These are phyloP conservation scores for Apiospora arundinis DNA, from an alignment of 2,329 filamentous ascomycete species.

Conservation along the genomic window DNA sequence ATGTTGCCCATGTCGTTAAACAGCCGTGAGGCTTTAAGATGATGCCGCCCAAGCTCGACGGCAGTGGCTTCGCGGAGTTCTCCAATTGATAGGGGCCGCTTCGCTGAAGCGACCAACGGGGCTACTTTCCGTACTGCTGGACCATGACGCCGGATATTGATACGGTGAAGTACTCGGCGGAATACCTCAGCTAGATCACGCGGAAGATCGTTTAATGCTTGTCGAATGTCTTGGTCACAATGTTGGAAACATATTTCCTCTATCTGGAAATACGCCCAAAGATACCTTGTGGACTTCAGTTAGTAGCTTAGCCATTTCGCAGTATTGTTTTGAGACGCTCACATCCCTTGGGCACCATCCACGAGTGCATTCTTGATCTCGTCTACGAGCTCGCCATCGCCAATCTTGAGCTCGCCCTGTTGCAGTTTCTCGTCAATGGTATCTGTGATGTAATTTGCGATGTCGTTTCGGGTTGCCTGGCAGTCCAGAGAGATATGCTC, in stretches of 20 bases:
- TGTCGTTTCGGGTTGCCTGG: slow-evolving; percentile 27
- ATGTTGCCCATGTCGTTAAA: neutral
- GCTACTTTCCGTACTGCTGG: neutral
- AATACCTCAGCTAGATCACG: slow-evolving; percentile 26
- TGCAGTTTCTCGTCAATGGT: slow-evolving; percentile 27
- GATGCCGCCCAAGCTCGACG: neutral
- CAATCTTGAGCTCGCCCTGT: slow-evolving; percentile 25
- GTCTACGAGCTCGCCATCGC: slow-evolving; percentile 27
- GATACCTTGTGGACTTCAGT: slow-evolving; percentile 29
- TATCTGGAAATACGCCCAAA: slow-evolving; percentile 31
- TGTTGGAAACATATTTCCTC: slow-evolving; percentile 28
- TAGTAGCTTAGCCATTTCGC: neutral
- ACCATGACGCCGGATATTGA: neutral
- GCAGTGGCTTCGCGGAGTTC: neutral
- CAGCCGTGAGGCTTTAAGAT: neutral
- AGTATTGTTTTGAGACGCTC: slow-evolving; percentile 23
- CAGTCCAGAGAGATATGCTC: slow-evolving; percentile 28
- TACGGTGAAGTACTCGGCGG: neutral
- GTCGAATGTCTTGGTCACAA: slow-evolving; percentile 34
- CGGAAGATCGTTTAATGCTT: slow-evolving; percentile 39
- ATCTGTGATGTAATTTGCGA: slow-evolving; percentile 31
- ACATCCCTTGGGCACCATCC: slow-evolving; percentile 42
- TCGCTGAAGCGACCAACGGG: neutral
- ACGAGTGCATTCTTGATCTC: slow-evolving; percentile 37
- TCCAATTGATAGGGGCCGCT: neutral